These are phyloP conservation scores for Solanum lycopersicoides DNA, from an alignment of 257 asterid genomes.

Conservation along the genomic window DNA sequence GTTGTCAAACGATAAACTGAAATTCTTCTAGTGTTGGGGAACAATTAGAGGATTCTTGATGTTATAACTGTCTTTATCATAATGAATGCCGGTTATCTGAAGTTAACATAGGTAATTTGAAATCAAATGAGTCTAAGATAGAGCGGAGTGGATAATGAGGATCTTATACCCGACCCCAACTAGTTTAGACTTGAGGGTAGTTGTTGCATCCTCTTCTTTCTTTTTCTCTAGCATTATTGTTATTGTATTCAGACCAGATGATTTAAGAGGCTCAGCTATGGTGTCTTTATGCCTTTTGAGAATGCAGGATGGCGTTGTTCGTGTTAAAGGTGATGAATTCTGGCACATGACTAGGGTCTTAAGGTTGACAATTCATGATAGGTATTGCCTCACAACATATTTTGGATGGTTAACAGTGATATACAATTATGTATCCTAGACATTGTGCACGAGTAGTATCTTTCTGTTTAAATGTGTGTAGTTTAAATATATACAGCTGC, in stretches of 20 bases:
- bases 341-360: constrained; percentile 95
- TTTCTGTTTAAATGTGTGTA: background rate
- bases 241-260: background rate
- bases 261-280: background rate
- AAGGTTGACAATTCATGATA: constrained; percentile 58
- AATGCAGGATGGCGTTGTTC: constrained; percentile 72
- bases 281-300: background rate
- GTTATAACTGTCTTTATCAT: background rate
- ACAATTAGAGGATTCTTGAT: background rate
- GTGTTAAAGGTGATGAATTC: constrained; percentile 83
- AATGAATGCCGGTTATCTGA: background rate
- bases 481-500: background rate
- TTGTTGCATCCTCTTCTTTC: background rate
- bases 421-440: background rate
- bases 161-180: background rate
- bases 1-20: background rate
- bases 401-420: background rate
- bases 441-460: background rate
- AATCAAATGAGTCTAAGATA: background rate
- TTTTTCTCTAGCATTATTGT: background rate
- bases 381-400: constrained; percentile 25
- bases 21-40: background rate
- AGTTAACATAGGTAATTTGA: background rate
- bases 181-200: background rate
- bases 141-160: background rate